Percentiles rank a stretch among this genome's conserved stretches.
Evolutionary conservation across 2,329 filamentous ascomycete species (phyloP).

Genomic region (Clonostachys sp.): DNA sequence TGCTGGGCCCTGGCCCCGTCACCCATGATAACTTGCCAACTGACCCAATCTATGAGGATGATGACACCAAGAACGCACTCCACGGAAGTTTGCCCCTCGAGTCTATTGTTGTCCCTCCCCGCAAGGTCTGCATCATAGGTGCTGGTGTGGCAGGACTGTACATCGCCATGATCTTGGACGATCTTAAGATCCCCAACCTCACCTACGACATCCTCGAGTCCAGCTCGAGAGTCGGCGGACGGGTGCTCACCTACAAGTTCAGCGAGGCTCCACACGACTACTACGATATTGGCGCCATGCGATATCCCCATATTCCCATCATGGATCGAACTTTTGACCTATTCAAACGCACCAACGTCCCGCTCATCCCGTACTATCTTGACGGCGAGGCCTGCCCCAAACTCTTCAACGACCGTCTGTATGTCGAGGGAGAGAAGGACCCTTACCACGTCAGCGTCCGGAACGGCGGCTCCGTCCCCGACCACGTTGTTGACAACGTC

Average conservation of each 20-base stretch:
- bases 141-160: conserved; percentile 27
- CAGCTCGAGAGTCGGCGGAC: conserved; percentile 21
- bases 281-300: conserved; percentile 34
- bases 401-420: conserved; percentile 7
- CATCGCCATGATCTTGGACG: conserved; percentile 23
- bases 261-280: conserved; percentile 22
- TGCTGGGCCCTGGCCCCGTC: neutral
- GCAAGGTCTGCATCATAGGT: conserved; percentile 24
- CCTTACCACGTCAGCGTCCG: conserved; percentile 4
- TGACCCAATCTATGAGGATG: neutral
- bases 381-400: neutral
- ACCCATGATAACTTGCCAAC: neutral
- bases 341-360: conserved; percentile 2
- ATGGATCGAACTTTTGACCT: conserved; percentile 13
- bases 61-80: neutral
- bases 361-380: conserved; percentile 5
- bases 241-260: conserved; percentile 26
- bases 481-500: conserved; percentile 5
- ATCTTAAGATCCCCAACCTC: conserved; percentile 13
- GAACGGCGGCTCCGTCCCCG: conserved; percentile 4
- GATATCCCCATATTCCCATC: conserved; percentile 22
- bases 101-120: conserved; percentile 1
- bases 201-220: conserved; percentile 25
- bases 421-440: neutral
- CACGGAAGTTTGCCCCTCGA: neutral